Percentiles rank a stretch among this genome's conserved stretches.
These are phyloP conservation scores for Vigna hirtella DNA, from an alignment of 306 rosid genomes.

Conservation along the genomic window DNA sequence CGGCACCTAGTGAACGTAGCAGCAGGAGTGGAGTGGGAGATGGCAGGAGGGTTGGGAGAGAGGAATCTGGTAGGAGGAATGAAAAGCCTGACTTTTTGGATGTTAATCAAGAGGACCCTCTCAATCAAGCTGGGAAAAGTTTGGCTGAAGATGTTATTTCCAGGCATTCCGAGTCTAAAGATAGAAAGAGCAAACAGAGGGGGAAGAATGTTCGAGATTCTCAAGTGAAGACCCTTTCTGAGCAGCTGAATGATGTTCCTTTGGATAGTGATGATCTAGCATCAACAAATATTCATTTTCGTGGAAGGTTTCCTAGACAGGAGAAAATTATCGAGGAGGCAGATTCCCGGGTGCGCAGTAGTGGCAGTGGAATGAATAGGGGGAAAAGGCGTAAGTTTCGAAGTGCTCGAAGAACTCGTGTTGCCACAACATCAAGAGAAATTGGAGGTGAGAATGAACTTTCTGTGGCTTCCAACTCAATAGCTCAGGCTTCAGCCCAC, in stretches of 20 bases:
- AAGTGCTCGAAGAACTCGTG: conserved; percentile 72
- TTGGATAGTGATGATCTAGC: conserved; percentile 84
- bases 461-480: conserved; percentile 91
- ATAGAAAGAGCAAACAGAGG: conserved; percentile 68
- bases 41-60: conserved; percentile 73
- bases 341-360: conserved; percentile 61
- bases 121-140: conserved; percentile 58
- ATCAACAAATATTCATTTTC: conserved; percentile 73
- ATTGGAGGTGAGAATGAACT: conserved; percentile 74
- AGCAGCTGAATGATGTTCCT: conserved; percentile 69
- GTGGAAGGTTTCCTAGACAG: conserved; percentile 59
- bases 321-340: conserved; percentile 68
- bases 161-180: conserved; percentile 71
- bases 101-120: conserved; percentile 59
- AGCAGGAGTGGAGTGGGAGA: conserved; percentile 69
- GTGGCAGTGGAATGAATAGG: conserved; percentile 69
- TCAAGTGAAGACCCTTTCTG: conserved; percentile 78
- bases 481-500: conserved; percentile 67
- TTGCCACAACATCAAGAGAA: conserved; percentile 73
- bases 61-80: conserved; percentile 76
- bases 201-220: conserved; percentile 68
- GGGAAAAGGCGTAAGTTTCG: conserved; percentile 80
- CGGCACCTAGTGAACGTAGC: conserved; percentile 62
- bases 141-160: conserved; percentile 62
- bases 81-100: conserved; percentile 63